phyloP scores from a whole-genome alignment of 805 yeast species.

The Ogataea sp. region DNA sequence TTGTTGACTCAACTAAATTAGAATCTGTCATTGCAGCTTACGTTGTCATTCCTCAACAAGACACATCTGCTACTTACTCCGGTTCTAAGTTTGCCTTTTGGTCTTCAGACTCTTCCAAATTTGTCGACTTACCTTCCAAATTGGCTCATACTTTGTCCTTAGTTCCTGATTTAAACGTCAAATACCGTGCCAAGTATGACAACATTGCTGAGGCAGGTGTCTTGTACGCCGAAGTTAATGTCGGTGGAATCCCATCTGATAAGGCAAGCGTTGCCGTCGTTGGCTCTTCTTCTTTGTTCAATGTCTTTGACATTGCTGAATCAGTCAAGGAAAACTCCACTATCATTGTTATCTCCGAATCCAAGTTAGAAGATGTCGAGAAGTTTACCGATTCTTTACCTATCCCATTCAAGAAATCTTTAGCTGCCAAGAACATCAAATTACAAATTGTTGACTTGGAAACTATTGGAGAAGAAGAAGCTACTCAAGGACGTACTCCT shows the following conservation, averaged over 20 bases:
- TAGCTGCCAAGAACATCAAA: conserved; percentile 44
- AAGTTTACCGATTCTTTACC: conserved; percentile 47
- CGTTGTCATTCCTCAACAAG: conserved; percentile 17
- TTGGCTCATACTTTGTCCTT: conserved; percentile 65
- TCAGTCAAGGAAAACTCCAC: conserved; percentile 50
- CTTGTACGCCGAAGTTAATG: conserved; percentile 54
- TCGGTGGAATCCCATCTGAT: conserved; percentile 32
- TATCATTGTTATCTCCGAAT: conserved; percentile 37
- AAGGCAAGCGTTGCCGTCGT: conserved; percentile 59
- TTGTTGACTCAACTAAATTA: conserved; percentile 49
- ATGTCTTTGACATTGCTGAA: conserved; percentile 53
- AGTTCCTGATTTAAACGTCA: conserved; percentile 42
- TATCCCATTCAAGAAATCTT: conserved; percentile 38
- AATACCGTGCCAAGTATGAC: conserved; percentile 61
- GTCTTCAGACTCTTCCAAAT: conserved; percentile 57
- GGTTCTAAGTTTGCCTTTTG: conserved; percentile 49
- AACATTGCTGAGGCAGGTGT: conserved; percentile 67
- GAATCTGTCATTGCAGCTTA: conserved; percentile 40
- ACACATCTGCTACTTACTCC: conserved; percentile 15
- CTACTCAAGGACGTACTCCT: conserved; percentile 67
- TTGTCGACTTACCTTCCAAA: conserved; percentile 49
- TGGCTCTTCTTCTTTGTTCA: conserved; percentile 48
- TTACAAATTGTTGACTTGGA: conserved; percentile 56
- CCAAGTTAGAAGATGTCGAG: conserved; percentile 31
- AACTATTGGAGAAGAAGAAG: conserved; percentile 55